Evolutionary conservation across 768 basidiomycete genomes (phyloP).

Genomic region (Serendipita sp.): DNA sequence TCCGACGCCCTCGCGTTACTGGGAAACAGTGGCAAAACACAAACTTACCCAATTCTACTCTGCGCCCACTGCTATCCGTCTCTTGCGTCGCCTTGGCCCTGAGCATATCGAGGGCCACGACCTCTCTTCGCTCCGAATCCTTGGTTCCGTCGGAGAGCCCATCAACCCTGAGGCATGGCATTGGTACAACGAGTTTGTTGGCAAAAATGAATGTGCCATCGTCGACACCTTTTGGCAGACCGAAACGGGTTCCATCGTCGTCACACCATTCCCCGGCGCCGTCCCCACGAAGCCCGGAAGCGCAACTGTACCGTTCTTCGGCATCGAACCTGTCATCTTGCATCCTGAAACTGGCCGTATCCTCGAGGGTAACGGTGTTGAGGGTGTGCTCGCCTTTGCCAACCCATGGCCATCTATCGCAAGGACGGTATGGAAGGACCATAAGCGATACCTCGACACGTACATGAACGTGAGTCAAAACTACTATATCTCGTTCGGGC

Average conservation of each 20-base stretch:
- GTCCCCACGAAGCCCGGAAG: conserved; percentile 92
- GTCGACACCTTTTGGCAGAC: conserved; percentile 98
- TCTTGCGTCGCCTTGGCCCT: conserved; percentile 71
- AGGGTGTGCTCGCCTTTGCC: conserved; percentile 79
- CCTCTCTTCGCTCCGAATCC: conserved; percentile 63
- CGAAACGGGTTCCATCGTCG: conserved; percentile 89
- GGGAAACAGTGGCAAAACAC: conserved; percentile 88
- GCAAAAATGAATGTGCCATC: conserved; percentile 72
- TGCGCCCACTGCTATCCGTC: conserved; percentile 86
- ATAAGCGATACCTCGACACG: conserved; percentile 67
- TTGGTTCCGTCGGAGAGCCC: conserved; percentile 92
- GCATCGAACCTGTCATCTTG: conserved; percentile 75
- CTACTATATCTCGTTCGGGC: background rate
- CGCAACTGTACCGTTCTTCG: conserved; percentile 97
- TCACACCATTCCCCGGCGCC: conserved; percentile 92
- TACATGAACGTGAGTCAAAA: conserved; percentile 39
- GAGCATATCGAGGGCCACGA: conserved; percentile 76
- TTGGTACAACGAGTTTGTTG: conserved; percentile 96
- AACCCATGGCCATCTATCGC: conserved; percentile 93
- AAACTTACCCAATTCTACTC: conserved; percentile 94
- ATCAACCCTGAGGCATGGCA: conserved; percentile 99
- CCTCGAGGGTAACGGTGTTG: conserved; percentile 65
- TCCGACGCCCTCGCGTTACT: conserved; percentile 91
- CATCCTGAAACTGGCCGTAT: conserved; percentile 68
- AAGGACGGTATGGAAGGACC: conserved; percentile 81